Evolutionary conservation across 805 yeast genomes (phyloP), one percentile per base, ranked within the genome.

Genomic region (Zygosaccharomyces gambellarensis): DNA sequence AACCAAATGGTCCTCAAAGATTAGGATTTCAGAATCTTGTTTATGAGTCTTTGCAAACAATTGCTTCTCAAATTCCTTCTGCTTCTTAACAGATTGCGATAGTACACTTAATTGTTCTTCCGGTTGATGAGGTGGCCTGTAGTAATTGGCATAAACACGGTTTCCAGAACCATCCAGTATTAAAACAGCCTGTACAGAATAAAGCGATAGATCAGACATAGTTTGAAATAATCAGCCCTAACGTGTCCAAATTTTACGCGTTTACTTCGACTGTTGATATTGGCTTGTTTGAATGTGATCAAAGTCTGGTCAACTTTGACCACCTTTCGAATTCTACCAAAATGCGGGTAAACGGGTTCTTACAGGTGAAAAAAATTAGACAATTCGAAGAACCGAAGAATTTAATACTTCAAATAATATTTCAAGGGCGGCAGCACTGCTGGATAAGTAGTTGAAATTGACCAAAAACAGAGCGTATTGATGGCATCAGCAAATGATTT

Each of bases 81-180:
- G 97, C 55, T 82, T 82, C 63, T 81, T 81, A 50, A 71, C 64
- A 4, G 78, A 68, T 43, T 72, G 69, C 54, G 71, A 68, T 5
- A 59, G 44, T 10, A 63, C 56, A 30, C 58, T 57, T 34, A 51
- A 53, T 46, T 39, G 45, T 11, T 69, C 69, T 5, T 65, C 62
- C 23, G 61, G 58, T 36, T 61, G 68, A 55, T 82, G 83, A 36
- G 89, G 86, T 9, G 85, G 80, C 45, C 75, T 73, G 72, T 85
- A 92, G 75, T 92, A 94, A 64, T 90, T 90, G 54, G 96, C 84
- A 62, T 79, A 86, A 36, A 94, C 71, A 59, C 98, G 75, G 48
- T 81, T 77, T 12, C 96, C 96, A 48, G 83, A 85, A 59, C 74
- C 79, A 67, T 90, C 97, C 57, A 94, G 78, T 56, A 94, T 79